Percentiles rank a stretch among this genome's conserved stretches.
phyloP scores from a whole-genome alignment of 208 protist genomes.

The Leishmania guyanensis region DNA sequence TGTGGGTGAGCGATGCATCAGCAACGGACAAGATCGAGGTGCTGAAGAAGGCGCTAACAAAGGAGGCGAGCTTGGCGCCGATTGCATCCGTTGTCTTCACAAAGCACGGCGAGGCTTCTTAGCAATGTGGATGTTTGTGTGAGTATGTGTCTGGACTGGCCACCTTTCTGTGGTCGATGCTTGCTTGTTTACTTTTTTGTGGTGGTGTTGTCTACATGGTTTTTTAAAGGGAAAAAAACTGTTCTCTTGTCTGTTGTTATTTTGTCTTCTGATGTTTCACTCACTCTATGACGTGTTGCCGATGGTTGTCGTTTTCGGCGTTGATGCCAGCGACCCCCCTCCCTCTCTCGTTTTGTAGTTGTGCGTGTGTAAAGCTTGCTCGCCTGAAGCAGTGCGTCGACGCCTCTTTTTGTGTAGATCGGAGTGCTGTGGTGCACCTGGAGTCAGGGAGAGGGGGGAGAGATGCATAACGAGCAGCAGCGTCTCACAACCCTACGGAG shows the following conservation, averaged over 20 bases:
- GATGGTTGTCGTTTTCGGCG: not conserved
- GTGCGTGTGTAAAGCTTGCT: not conserved
- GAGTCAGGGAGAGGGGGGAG: not conserved
- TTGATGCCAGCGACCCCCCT: not conserved
- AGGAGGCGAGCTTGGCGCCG: slow-evolving; percentile 38
- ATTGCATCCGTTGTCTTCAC: slow-evolving; percentile 54
- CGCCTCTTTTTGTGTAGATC: not conserved
- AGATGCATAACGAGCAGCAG: not conserved
- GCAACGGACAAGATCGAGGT: slow-evolving; percentile 49
- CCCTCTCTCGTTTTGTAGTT: not conserved
- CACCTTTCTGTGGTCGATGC: not conserved
- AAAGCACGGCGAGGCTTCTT: slow-evolving; percentile 61
- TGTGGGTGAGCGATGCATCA: slow-evolving; percentile 69
- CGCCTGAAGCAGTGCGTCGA: not conserved
- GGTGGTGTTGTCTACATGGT: not conserved
- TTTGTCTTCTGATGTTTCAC: not conserved
- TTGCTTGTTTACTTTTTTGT: not conserved
- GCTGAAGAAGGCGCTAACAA: slow-evolving; percentile 44
- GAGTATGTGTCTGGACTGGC: slow-evolving; percentile 4
- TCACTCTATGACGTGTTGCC: not conserved
- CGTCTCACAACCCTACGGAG: not conserved
- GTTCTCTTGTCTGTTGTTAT: not conserved
- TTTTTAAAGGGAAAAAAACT: not conserved
- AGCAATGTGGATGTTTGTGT: slow-evolving; percentile 6
- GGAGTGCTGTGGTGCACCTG: not conserved